Evolutionary conservation across 495 filamentous ascomycete genomes (phyloP), one percentile per base, ranked within the genome.

Genomic region (Rostrohypoxylon terebratum): DNA sequence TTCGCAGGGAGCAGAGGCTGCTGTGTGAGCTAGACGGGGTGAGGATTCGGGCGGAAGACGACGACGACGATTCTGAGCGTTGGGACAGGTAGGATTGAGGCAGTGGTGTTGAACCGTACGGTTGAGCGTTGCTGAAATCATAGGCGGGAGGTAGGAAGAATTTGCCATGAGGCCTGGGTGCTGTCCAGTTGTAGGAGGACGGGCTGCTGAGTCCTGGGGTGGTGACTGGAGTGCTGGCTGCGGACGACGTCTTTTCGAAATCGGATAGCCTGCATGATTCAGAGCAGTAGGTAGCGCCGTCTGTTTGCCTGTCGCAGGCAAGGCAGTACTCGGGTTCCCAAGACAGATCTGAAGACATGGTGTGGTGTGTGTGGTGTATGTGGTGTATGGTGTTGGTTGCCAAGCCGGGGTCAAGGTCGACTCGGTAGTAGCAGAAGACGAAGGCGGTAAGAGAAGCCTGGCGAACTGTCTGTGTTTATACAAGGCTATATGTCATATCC

Each of bases 301-400:
- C 87, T 63, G 91, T 96, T 81, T 97, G 93, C 79, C 90, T 89
- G 81, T 98, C 95, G 85, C 95, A 98, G 85, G 90, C 90, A 66
- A 98, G 90, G 84, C 95, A 98, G 87, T 92, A 97, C 80, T 97
- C 93, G 71, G 89, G 92, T 70, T 91, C 93, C 94, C 95, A 98
- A 16, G 76, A 78, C 78, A 93, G 90, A 72, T 92, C 87, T 83
- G 90, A 90, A 74, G 83, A 85, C 83, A 87, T 86, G 72, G 78
- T 83, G 78, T 34, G 51, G 59, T 57, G 23, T 71, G 63, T 73
- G 51, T 63, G 59, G 58, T 63, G 59, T 74, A 53, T 3, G 71
- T 69, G 59, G 38, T 33, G 34, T 34, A 47, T 44, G 20, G 44
- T 34, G 59, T 28, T 28, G 28, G 20, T 57, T 42, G 63, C 44